phyloP scores from a whole-genome alignment of 169 alveolate genomes.

The Theileria annulata region DNA sequence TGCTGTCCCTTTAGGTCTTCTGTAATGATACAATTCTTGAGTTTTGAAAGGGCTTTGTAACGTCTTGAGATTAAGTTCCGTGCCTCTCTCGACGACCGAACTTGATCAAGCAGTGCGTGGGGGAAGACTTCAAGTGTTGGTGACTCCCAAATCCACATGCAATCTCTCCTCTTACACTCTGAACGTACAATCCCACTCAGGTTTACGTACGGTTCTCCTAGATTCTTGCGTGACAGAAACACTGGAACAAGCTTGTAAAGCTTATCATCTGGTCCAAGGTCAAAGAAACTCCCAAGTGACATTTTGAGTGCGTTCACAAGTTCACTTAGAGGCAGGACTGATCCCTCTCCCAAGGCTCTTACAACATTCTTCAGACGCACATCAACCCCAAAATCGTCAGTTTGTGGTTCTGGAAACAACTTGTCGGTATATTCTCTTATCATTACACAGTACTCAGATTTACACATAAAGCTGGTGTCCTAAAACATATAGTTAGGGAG shows the following conservation, averaged over 20 bases:
- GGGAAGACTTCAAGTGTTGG: constrained; percentile 60
- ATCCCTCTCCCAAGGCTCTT: constrained; percentile 62
- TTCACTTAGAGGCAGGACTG: constrained; percentile 20
- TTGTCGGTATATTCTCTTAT: constrained; percentile 33
- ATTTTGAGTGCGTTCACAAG: constrained; percentile 25
- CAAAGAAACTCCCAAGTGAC: constrained; percentile 10
- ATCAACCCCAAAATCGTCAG: constrained; percentile 53
- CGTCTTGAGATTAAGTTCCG: constrained; percentile 55
- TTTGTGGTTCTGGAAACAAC: neutral
- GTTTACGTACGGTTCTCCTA: constrained; percentile 46
- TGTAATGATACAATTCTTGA: constrained; percentile 26
- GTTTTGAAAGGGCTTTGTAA: constrained; percentile 39
- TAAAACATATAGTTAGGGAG: neutral
- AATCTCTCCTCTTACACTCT: constrained; percentile 41
- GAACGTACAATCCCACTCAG: constrained; percentile 5
- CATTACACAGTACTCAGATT: constrained; percentile 30
- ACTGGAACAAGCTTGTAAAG: constrained; percentile 25
- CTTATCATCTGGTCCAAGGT: constrained; percentile 9
- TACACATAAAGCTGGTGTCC: constrained; percentile 59
- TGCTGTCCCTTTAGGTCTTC: constrained; percentile 24
- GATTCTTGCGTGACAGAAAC: constrained; percentile 33
- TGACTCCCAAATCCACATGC: constrained; percentile 68
- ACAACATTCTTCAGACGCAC: constrained; percentile 34
- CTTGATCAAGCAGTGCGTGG: constrained; percentile 16
- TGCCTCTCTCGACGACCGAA: constrained; percentile 44